Conservation (phyloP, 2,329 filamentous ascomycete species). For the Cylindrodendrum hubeiense region DNA sequence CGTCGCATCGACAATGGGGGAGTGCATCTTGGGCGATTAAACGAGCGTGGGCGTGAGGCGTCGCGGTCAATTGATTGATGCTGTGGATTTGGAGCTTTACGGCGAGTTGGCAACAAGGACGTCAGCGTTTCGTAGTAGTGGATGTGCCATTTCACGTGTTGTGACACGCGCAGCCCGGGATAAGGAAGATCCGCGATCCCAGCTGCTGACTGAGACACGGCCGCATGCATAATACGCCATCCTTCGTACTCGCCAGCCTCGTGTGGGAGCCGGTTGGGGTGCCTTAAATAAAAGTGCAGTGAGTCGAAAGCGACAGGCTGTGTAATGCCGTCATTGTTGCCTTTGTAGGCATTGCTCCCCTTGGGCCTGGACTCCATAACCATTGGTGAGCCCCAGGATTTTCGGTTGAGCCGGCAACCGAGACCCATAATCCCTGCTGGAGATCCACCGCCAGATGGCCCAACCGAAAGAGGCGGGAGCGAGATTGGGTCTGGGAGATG, state of each 20-base stretch:
- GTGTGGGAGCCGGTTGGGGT: background rate
- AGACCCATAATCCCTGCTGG: background rate
- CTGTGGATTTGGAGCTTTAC: background rate
- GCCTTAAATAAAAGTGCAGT: background rate
- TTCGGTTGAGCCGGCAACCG: background rate
- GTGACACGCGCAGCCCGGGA: conserved; percentile 8
- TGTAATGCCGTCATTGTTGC: background rate
- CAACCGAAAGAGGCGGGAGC: no score
- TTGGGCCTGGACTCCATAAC: background rate
- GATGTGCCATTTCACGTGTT: conserved; percentile 11
- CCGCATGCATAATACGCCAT: background rate
- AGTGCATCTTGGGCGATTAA: conserved; percentile 52
- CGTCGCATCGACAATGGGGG: conserved; percentile 65
- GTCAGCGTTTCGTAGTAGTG: background rate
- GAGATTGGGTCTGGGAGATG: no score
- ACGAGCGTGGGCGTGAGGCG: background rate
- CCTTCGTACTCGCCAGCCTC: background rate
- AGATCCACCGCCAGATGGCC: background rate
- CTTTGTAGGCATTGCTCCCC: background rate
- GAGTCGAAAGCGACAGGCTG: background rate
- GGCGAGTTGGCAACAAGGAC: background rate
- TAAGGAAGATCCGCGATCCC: conserved; percentile 16
- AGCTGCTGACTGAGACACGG: conserved; percentile 1
- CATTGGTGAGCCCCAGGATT: background rate
- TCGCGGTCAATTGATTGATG: background rate